A percentile compares a stretch with the other conserved stretches of the same genome.
Conservation (phyloP, 441 rosid genomes). For the Adansonia grandidieri region DNA sequence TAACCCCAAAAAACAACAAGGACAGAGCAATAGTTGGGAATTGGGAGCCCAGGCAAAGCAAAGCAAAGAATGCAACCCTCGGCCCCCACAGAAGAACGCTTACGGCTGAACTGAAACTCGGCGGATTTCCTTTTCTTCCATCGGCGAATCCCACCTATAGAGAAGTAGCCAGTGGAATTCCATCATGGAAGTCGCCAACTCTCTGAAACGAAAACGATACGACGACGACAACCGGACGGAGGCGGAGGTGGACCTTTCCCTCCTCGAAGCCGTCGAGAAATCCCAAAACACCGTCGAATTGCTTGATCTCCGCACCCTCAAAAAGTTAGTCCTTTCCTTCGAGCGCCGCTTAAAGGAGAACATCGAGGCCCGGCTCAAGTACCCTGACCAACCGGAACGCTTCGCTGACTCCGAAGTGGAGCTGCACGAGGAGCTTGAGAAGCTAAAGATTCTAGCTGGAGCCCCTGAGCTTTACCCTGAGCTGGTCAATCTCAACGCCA, state of each 20-base stretch:
- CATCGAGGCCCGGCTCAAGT: conserved; percentile 95
- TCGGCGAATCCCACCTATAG: no score
- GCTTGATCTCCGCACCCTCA: conserved; percentile 78
- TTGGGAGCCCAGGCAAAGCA: no score
- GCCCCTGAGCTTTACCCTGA: conserved; percentile 97
- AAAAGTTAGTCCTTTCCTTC: conserved; percentile 88
- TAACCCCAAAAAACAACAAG: no score
- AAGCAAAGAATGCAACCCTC: not conserved
- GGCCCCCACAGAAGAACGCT: not conserved
- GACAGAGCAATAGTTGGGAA: not conserved
- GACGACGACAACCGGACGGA: conserved; percentile 44
- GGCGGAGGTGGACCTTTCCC: conserved; percentile 45
- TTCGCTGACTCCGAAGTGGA: conserved; percentile 95
- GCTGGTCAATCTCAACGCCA: conserved; percentile 65
- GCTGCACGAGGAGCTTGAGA: conserved; percentile 87
- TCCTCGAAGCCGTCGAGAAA: conserved; percentile 88
- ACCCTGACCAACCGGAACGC: conserved; percentile 83
- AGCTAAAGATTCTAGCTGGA: conserved; percentile 89
- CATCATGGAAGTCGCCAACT: conserved; percentile 21
- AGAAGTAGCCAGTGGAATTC: not conserved
- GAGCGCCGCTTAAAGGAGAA: conserved; percentile 96
- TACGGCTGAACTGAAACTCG: not conserved
- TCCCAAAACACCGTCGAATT: conserved; percentile 66
- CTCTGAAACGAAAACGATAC: conserved; percentile 27
- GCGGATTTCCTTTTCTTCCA: not conserved